Evolutionary conservation across 257 asterid genomes (phyloP), one percentile per base, ranked within the genome.

Genomic region (Solanum medicagineum): DNA sequence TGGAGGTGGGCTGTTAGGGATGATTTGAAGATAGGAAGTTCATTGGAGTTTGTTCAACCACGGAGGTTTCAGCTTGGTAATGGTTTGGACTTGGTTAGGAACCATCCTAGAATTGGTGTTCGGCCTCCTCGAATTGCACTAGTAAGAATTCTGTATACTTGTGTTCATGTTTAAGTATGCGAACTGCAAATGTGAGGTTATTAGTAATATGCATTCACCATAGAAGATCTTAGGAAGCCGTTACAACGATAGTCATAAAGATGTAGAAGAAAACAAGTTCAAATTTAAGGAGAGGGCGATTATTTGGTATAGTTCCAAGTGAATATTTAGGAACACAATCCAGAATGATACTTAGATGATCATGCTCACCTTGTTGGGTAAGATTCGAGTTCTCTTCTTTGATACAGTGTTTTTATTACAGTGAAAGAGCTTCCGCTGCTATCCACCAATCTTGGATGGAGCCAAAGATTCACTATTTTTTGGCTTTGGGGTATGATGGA

Each of bases 1-100:
- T 92, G 94, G 98, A 91, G 92, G 83, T 95, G 97, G 98, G 89
- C 94, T 36, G 92, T 88, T 55, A 91, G 93, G 84, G 94, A 93
- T 36, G 97, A 91, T 84, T 84, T 95, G 92, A 90, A 92, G 92
- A 86, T 90, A 77, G 99, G 98, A 10, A 93, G 93, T 92, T 94
- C 99, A 15, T 84, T 94, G 85, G 90, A 90, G 89, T 96, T 95
- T 84, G 90, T 89, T 69, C 95, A 93, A 11, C 85, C 85, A 8
- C 79, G 80, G 85, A 88, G 89, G 85, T 85, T 91, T 49, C 86
- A 89, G 84, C 83, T 88, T 74, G 91, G 88, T 15, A 90, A 91
- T 82, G 90, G 97, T 54, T 90, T 94, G 19, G 95, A 94, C 89
- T 88, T 89, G 88, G 91, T 93, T 57, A 86, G 97, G 87, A 90